A percentile compares a stretch with the other conserved stretches of the same genome.
Conservation (phyloP, 2,329 filamentous ascomycete genomes). For the Exophiala dermatitidis region DNA sequence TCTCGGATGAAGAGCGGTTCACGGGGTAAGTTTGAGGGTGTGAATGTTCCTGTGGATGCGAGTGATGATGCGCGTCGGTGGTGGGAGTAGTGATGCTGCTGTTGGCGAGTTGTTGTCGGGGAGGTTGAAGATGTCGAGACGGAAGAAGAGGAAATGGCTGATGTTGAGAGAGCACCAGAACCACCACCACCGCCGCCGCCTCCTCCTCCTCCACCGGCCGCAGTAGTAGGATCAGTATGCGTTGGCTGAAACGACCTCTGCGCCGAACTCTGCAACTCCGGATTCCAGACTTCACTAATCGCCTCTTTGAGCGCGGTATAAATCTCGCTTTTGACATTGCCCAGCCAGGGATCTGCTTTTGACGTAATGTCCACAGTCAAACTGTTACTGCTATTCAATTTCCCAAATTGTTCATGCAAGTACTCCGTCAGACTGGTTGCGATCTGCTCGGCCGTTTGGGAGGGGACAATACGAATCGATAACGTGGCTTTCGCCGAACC, state of each 20-base stretch:
- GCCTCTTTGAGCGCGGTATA: conserved; percentile 83
- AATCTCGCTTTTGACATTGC: conserved; percentile 81
- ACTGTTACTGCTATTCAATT: conserved; percentile 71
- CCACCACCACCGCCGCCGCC: too few species aligned
- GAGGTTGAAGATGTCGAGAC: not conserved
- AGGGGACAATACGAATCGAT: conserved; percentile 85
- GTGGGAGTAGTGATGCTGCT: conserved; percentile 1
- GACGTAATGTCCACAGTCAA: conserved; percentile 82
- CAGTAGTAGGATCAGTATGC: too few species aligned
- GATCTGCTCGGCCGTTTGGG: conserved; percentile 78
- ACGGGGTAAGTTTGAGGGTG: conserved; percentile 18
- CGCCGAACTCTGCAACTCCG: conserved; percentile 20
- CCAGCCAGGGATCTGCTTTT: conserved; percentile 91
- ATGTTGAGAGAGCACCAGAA: not conserved
- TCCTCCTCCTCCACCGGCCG: too few species aligned
- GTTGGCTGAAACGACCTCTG: not conserved
- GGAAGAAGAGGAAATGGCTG: not conserved
- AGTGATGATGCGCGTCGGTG: conserved; percentile 35
- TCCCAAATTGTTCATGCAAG: conserved; percentile 62
- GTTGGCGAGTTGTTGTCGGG: not conserved
- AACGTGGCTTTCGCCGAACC: conserved; percentile 80
- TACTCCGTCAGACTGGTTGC: conserved; percentile 60
- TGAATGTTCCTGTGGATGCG: conserved; percentile 27
- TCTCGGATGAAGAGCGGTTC: conserved; percentile 74
- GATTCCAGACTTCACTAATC: conserved; percentile 74